Percentiles rank a stretch among this genome's conserved stretches.
These are phyloP conservation scores for Didymella sp. DNA, from an alignment of 2,329 filamentous ascomycete species.

Conservation along the genomic window DNA sequence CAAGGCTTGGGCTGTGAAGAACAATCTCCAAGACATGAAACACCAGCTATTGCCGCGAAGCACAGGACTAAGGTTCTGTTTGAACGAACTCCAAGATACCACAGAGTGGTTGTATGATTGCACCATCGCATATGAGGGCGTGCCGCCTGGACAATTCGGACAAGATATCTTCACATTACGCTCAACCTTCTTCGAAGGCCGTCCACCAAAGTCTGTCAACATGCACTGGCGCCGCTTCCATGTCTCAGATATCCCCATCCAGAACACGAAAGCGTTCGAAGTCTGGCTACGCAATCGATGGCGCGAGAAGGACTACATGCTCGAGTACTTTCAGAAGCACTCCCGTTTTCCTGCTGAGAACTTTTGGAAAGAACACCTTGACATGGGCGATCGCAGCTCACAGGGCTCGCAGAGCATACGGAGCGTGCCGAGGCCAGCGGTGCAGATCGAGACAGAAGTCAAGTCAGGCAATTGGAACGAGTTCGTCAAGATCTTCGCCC, in stretches of 20 bases:
- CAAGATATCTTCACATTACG: constrained; percentile 87
- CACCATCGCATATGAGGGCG: constrained; percentile 93
- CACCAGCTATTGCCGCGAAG: constrained; percentile 80
- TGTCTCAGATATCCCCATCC: constrained; percentile 79
- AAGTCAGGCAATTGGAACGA: constrained; percentile 60
- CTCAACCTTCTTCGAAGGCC: constrained; percentile 87
- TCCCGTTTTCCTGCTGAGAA: constrained; percentile 80
- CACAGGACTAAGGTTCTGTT: constrained; percentile 79
- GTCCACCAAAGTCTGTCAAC: constrained; percentile 92
- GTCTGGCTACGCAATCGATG: constrained; percentile 84
- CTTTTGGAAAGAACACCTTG: constrained; percentile 52
- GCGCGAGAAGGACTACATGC: constrained; percentile 88
- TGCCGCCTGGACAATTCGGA: constrained; percentile 76
- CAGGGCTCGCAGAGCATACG: constrained; percentile 45
- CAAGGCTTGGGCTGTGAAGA: constrained; percentile 77
- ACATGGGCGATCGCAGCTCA: constrained; percentile 45
- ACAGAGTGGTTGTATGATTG: constrained; percentile 90
- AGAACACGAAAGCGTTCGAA: constrained; percentile 77
- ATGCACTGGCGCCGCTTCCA: constrained; percentile 93
- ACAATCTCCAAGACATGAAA: constrained; percentile 72
- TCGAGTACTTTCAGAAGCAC: constrained; percentile 78
- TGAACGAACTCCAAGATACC: constrained; percentile 75
- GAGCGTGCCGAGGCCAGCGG: constrained; percentile 47
- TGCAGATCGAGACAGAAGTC: constrained; percentile 57
- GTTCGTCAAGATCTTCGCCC: constrained; percentile 60